Evolutionary conservation across 2,329 filamentous ascomycete genomes (phyloP).

Genomic region (Didymellaceae sp.): DNA sequence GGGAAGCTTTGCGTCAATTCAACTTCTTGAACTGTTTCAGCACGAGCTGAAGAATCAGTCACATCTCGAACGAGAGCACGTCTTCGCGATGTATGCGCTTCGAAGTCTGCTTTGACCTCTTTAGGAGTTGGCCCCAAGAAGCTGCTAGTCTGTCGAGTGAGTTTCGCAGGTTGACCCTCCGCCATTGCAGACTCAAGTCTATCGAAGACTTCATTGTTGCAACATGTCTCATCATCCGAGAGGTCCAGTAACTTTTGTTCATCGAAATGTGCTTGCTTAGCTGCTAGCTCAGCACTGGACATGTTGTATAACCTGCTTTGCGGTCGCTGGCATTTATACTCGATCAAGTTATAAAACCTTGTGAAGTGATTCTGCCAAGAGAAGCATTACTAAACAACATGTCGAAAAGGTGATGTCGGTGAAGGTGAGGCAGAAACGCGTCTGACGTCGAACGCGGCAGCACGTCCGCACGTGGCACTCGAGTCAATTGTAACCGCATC

Average conservation of each 20-base stretch:
- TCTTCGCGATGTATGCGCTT: slow-evolving; percentile 27
- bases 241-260: slow-evolving; percentile 39
- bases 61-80: slow-evolving; percentile 20
- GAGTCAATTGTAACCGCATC: slow-evolving; percentile 22
- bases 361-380: background rate
- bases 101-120: slow-evolving; percentile 36
- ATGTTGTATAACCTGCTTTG: slow-evolving; percentile 26
- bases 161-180: slow-evolving; percentile 21
- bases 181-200: slow-evolving; percentile 31
- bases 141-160: slow-evolving; percentile 28
- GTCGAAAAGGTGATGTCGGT: slow-evolving; percentile 3
- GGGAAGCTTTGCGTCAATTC: slow-evolving; percentile 25
- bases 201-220: slow-evolving; percentile 25
- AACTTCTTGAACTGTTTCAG: slow-evolving; percentile 28
- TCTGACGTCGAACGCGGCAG: slow-evolving; percentile 22
- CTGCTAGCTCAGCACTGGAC: slow-evolving; percentile 30
- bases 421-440: slow-evolving; percentile 21
- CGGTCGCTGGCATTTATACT: background rate
- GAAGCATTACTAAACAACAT: background rate
- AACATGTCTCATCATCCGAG: slow-evolving; percentile 36
- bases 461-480: slow-evolving; percentile 25
- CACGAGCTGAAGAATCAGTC: slow-evolving; percentile 16
- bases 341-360: background rate
- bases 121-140: slow-evolving; percentile 43
- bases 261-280: slow-evolving; percentile 40